Percentiles rank a stretch among this genome's conserved stretches.
Conservation (phyloP, 129 eudicot species). For the Erigeron canadensis region DNA sequence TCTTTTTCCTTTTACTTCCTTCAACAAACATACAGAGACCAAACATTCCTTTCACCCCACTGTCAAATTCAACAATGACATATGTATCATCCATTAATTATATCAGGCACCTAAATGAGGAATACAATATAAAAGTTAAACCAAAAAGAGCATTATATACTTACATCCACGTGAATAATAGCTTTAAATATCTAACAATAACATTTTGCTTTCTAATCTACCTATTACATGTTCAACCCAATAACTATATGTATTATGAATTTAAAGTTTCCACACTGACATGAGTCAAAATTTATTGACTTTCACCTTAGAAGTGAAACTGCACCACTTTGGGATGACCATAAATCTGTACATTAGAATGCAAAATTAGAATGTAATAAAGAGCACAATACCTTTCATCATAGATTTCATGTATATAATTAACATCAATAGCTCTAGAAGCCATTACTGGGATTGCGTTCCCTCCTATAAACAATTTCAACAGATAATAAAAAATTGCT, state of each 20-base stretch:
- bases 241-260: neutral
- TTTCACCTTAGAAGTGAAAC: constrained; percentile 25
- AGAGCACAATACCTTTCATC: constrained; percentile 72
- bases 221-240: neutral
- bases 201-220: neutral
- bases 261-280: neutral
- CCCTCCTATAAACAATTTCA: constrained; percentile 87
- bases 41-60: constrained; percentile 87
- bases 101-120: constrained; percentile 78
- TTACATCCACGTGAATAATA: neutral
- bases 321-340: neutral
- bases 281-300: neutral
- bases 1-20: constrained; percentile 99
- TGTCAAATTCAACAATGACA: constrained; percentile 93
- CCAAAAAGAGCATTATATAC: constrained; percentile 1
- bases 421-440: constrained; percentile 86
- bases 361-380: neutral
- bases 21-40: constrained; percentile 99
- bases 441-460: constrained; percentile 96
- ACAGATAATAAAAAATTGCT: constrained; percentile 97
- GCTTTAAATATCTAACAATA: neutral
- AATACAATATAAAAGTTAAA: neutral
- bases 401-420: constrained; percentile 88
- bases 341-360: neutral
- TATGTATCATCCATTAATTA: constrained; percentile 93